These are phyloP conservation scores for Geotrichum macrosporum DNA, from an alignment of 1,139 yeast species.

Conservation along the genomic window DNA sequence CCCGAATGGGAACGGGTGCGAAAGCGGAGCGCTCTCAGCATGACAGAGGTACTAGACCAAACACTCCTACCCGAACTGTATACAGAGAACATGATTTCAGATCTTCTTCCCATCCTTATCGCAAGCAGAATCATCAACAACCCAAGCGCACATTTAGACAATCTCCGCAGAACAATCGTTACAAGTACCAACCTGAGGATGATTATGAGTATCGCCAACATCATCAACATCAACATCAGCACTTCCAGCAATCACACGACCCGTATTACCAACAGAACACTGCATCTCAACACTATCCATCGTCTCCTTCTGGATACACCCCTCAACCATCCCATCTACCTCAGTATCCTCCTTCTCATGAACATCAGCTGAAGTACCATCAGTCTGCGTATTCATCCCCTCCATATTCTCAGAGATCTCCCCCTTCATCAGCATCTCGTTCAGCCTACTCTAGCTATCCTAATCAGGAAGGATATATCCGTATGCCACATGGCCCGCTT, in stretches of 20 bases:
- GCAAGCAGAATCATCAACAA: constrained; percentile 9
- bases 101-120: constrained; percentile 19
- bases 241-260: not conserved
- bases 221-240: not conserved
- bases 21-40: not conserved
- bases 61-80: constrained; percentile 6
- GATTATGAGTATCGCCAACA: constrained; percentile 6
- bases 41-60: constrained; percentile 1
- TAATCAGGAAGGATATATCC: not conserved
- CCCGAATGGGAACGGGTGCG: not conserved
- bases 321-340: not conserved
- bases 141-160: constrained; percentile 15
- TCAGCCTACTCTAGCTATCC: not conserved
- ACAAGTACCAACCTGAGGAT: constrained; percentile 14
- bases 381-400: not conserved
- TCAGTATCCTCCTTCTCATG: constrained; percentile 3
- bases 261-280: no score
- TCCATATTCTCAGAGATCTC: constrained; percentile 1
- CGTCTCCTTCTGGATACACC: not conserved
- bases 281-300: not conserved
- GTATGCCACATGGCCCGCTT: not conserved
- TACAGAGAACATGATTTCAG: constrained; percentile 15
- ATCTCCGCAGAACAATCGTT: constrained; percentile 13
- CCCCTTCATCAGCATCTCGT: constrained; percentile 1
- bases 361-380: not conserved